Evolutionary conservation across 768 basidiomycete genomes (phyloP), one percentile per base, ranked within the genome.

Genomic region (Neoboletus magnificus): DNA sequence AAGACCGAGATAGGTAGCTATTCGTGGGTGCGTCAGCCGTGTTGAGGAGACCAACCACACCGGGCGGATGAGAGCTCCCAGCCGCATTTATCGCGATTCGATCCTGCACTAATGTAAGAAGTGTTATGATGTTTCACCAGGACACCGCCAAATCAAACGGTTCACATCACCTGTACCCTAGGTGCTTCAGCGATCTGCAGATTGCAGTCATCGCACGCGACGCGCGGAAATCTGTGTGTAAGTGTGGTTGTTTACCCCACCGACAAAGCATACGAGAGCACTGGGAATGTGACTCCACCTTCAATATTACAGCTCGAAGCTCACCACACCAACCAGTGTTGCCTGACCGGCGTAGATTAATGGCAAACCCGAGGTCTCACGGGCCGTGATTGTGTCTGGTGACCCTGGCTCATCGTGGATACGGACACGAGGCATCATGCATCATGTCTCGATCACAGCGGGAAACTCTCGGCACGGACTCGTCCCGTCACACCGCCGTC

Each of bases 51-150:
- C 20, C 32, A 40, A 50, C 42, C 5, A 7, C 29, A 35, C 20
- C 44, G 15, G 42, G 25, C 41, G 39, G 35, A 46, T 25, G 36
- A 18, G 5, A 11, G 22, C 43, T 46, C 50, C 40, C 40, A 23
- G 54, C 48, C 30, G 45, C 42, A 50, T 36, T 62, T 35, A 20
- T 48, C 23, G 51, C 48, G 44, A 40, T 50, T 9, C 18, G 29
- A 27, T 15, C 27, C 51, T 49, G 42, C 41, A 47, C 13, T 22
- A n/a, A 32, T 18, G 18, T 7, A 29, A 29, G 43, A 40, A 33
- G 25, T 6, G 23, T 45, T 44, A 27, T 11, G 22, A 22, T 7
- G 37, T 36, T 36, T 56, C 35, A 30, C 13, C 30, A 11, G 25
- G 33, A 35, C 10, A 12, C 32, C 33, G 30, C 33, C 15, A 37